These are phyloP conservation scores for Eimeria brunetti DNA, from an alignment of 169 alveolate genomes.

Conservation along the genomic window DNA sequence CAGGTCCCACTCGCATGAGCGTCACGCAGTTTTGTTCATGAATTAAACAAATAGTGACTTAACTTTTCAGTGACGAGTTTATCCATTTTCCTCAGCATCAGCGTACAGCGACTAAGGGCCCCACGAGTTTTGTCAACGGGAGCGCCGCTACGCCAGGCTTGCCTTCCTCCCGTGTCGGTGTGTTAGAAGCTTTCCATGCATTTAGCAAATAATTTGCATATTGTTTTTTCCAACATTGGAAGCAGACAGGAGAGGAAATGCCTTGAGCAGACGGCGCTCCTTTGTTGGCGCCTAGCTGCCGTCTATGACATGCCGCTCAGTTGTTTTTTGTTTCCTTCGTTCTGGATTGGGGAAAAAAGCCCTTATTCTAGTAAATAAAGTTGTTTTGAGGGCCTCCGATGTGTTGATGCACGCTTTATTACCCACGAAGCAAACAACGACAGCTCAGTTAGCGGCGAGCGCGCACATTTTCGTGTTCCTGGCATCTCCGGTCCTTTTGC, in stretches of 20 bases:
- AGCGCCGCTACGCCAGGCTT: neutral
- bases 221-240: neutral
- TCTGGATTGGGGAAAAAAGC: neutral
- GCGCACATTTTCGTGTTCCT: neutral
- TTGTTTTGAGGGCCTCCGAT: neutral
- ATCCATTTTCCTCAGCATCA: neutral
- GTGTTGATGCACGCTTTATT: neutral
- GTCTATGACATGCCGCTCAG: neutral
- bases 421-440: neutral
- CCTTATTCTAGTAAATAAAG: neutral
- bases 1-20: neutral
- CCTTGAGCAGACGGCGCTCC: neutral
- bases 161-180: neutral
- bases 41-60: neutral
- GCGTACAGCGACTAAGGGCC: constrained; percentile 5
- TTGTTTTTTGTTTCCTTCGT: neutral
- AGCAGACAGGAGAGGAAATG: neutral
- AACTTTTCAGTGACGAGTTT: neutral
- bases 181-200: neutral
- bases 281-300: neutral
- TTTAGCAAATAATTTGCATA: too few relatives aligned
- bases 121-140: constrained; percentile 15
- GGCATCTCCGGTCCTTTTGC: neutral
- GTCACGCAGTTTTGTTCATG: neutral
- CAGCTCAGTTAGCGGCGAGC: neutral